phyloP scores from a whole-genome alignment of 2,329 filamentous ascomycete genomes.

The Fusarium annulatum region DNA sequence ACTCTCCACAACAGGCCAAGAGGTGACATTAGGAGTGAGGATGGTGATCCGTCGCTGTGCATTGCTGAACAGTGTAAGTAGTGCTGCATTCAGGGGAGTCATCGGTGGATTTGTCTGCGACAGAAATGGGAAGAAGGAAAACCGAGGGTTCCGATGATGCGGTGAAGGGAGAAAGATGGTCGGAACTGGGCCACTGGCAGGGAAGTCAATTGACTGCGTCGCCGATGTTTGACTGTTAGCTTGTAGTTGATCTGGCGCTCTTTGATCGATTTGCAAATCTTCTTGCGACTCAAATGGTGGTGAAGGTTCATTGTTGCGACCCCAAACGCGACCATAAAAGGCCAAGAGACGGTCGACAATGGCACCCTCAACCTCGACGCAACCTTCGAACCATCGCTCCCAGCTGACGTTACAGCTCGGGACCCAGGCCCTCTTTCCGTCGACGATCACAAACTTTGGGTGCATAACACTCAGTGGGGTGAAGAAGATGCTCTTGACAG shows the following conservation, averaged over 20 bases:
- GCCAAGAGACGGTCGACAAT: slow-evolving; percentile 70
- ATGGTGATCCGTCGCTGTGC: slow-evolving; percentile 72
- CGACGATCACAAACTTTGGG: slow-evolving; percentile 82
- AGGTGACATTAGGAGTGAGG: slow-evolving; percentile 83
- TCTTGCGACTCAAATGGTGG: not conserved
- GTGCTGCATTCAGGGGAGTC: slow-evolving; percentile 75
- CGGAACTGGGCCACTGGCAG: slow-evolving; percentile 49
- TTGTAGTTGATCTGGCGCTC: not conserved
- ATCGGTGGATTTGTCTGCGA: slow-evolving; percentile 61
- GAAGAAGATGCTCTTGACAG: slow-evolving; percentile 82
- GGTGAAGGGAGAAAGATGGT: slow-evolving; percentile 79
- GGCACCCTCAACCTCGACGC: slow-evolving; percentile 72
- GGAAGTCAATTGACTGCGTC: slow-evolving; percentile 46
- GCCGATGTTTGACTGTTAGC: slow-evolving; percentile 39
- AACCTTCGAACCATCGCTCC: slow-evolving; percentile 89
- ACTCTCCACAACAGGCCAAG: slow-evolving; percentile 69
- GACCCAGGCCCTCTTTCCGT: slow-evolving; percentile 73
- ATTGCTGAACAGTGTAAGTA: slow-evolving; percentile 69
- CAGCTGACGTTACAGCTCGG: slow-evolving; percentile 88
- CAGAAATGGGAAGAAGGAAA: slow-evolving; percentile 69
- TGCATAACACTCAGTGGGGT: slow-evolving; percentile 88
- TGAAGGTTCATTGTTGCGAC: slow-evolving; percentile 32
- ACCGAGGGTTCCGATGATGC: slow-evolving; percentile 75
- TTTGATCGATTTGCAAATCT: not conserved
- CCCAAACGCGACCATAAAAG: slow-evolving; percentile 80